Conservation (phyloP, 2,329 filamentous ascomycete species). For the Colletotrichum caudatum region DNA sequence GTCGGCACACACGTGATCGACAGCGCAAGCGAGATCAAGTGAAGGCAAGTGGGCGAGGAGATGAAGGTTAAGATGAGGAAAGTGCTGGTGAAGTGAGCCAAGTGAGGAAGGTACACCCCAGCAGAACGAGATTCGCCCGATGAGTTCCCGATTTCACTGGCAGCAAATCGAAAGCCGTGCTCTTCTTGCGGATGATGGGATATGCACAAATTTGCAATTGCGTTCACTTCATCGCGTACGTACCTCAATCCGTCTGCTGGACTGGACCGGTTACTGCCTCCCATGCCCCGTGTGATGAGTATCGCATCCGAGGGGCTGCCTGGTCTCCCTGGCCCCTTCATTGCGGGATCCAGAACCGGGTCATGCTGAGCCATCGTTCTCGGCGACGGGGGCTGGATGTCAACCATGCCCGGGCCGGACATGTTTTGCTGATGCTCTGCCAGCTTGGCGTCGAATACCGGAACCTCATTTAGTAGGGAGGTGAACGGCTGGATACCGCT, state of each 20-base stretch:
- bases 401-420: conserved; percentile 41
- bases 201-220: neutral
- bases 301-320: conserved; percentile 46
- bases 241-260: conserved; percentile 41
- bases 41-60: neutral
- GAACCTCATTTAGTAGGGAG: conserved; percentile 53
- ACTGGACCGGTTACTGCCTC: conserved; percentile 41
- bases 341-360: conserved; percentile 30
- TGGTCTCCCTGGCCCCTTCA: conserved; percentile 38
- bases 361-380: conserved; percentile 39
- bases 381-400: conserved; percentile 44
- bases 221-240: conserved; percentile 11
- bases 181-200: neutral
- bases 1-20: neutral
- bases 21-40: neutral
- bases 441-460: conserved; percentile 53
- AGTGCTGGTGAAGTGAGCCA: neutral
- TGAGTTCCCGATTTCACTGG: neutral
- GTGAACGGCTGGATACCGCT: conserved; percentile 55
- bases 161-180: neutral
- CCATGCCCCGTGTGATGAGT: conserved; percentile 43
- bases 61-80: neutral
- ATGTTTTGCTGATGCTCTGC: conserved; percentile 43
- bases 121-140: neutral
- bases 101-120: neutral